Percentiles rank a stretch among this genome's conserved stretches.
phyloP scores from a whole-genome alignment of 495 filamentous ascomycete genomes.

The Halenospora varia region DNA sequence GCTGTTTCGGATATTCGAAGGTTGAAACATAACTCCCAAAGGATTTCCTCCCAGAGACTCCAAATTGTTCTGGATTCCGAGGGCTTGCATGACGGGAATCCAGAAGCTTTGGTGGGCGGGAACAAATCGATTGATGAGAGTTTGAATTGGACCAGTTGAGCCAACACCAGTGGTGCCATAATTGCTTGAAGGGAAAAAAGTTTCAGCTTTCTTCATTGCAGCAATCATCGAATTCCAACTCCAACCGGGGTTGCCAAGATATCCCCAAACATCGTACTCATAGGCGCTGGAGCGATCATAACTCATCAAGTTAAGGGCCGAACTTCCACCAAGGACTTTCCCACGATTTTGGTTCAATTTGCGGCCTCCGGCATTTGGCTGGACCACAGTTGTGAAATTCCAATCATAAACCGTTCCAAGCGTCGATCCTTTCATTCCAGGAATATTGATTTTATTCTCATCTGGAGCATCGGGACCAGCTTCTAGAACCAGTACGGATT shows the following conservation, averaged over 20 bases:
- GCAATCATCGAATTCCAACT: constrained; percentile 31
- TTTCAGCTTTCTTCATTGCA: constrained; percentile 35
- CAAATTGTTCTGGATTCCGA: constrained; percentile 29
- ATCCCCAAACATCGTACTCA: constrained; percentile 33
- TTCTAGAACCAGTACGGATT: constrained; percentile 48
- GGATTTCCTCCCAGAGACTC: constrained; percentile 34
- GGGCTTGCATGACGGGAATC: constrained; percentile 27
- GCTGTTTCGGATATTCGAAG: constrained; percentile 32
- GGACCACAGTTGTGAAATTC: constrained; percentile 45
- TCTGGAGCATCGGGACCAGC: constrained; percentile 44
- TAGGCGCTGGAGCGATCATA: constrained; percentile 32
- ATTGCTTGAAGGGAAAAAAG: constrained; percentile 22
- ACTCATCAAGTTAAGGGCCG: constrained; percentile 50
- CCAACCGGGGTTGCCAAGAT: constrained; percentile 39
- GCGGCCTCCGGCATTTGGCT: constrained; percentile 32
- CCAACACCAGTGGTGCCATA: constrained; percentile 19
- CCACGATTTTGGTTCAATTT: constrained; percentile 9
- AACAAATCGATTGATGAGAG: constrained; percentile 30
- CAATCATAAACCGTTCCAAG: constrained; percentile 50
- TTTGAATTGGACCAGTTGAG: constrained; percentile 29
- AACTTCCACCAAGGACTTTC: constrained; percentile 43
- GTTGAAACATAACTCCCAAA: constrained; percentile 34
- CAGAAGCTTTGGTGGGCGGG: constrained; percentile 26
- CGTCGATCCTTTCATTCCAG: constrained; percentile 38
- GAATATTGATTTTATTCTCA: constrained; percentile 43